Evolutionary conservation across 2,329 filamentous ascomycete species (phyloP), one percentile per base, ranked within the genome.

Genomic region (Tolypocladium ovalisporum): DNA sequence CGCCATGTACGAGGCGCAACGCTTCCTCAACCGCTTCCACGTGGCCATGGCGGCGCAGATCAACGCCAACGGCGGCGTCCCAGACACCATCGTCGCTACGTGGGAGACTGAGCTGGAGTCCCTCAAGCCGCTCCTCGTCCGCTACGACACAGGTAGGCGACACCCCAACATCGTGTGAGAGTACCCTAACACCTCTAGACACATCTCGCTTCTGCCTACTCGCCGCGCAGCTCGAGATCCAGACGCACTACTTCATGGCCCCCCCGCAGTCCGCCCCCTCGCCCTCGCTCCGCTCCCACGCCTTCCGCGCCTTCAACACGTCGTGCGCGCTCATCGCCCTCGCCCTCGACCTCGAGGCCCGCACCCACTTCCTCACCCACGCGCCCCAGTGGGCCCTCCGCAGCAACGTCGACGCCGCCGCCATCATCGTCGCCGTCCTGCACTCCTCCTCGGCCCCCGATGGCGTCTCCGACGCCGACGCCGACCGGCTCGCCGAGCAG

Each of bases 61-160:
- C 12, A 74, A 79, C 37, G 75, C 75, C 39, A 70, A 72, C 36
- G 73, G 73, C 13, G 76, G 75, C 2, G 73, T 82, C 2, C 72
- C 77, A 0, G 71, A 79, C 36, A 69, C 76, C 47, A 66, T 78
- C 13, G 74, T 82, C 0, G 71, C 72, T 51, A 68, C 75, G 29
- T 75, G 81, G 63, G 79, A 82, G 62, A 75, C 79, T 47, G 80
- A 83, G 60, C 77, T 80, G 62, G 75, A 77, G 55, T 71, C 72
- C n/a, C 66, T 80, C 2, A 74, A 74, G 57, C 71, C 75, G 4
- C 64, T 77, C 1, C 67, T 80, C n/a, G 73, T 73, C 37, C 73
- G 72, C 13, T 71, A 75, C 35, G 75, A 77, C 52, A 76, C 77
- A 57, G 78, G 78, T 79, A 64, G 19, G 68, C 34, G 15, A 0